Conservation (phyloP, 768 basidiomycete genomes). For the Calvatia gigantea region DNA sequence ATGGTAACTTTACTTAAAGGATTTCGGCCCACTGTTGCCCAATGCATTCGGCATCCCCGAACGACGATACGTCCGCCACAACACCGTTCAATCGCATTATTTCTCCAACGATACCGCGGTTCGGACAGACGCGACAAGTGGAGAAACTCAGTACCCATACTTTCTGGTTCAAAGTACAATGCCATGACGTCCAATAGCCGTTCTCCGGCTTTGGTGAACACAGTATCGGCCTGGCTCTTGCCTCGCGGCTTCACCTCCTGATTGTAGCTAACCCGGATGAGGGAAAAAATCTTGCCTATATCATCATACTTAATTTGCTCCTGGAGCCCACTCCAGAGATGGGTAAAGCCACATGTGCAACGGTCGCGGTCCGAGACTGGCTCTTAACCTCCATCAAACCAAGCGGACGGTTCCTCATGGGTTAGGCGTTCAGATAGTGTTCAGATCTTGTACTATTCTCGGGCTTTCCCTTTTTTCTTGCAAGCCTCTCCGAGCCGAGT, state of each 20-base stretch:
- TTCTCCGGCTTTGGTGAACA: not conserved
- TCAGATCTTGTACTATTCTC: not conserved
- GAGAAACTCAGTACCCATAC: not conserved
- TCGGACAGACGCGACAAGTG: not conserved
- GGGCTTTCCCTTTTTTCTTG: no score
- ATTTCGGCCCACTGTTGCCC: not conserved
- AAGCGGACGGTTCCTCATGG: not conserved
- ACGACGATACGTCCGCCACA: not conserved
- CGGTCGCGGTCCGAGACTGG: not conserved
- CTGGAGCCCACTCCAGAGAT: not conserved
- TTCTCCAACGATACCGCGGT: not conserved
- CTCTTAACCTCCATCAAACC: not conserved
- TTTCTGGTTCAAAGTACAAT: not conserved
- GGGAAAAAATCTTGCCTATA: not conserved
- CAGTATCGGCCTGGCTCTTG: not conserved
- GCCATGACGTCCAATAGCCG: not conserved
- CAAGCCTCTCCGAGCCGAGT: not conserved
- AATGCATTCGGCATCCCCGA: not conserved
- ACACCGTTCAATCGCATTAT: not conserved
- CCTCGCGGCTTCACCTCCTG: not conserved
- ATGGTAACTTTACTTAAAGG: not conserved
- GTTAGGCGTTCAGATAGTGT: not conserved
- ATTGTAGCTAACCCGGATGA: not conserved
- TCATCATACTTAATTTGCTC: not conserved
- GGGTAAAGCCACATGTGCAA: not conserved